These are phyloP conservation scores for Fusarium fujikuroi DNA, from an alignment of 2,329 filamentous ascomycete species.

Conservation along the genomic window DNA sequence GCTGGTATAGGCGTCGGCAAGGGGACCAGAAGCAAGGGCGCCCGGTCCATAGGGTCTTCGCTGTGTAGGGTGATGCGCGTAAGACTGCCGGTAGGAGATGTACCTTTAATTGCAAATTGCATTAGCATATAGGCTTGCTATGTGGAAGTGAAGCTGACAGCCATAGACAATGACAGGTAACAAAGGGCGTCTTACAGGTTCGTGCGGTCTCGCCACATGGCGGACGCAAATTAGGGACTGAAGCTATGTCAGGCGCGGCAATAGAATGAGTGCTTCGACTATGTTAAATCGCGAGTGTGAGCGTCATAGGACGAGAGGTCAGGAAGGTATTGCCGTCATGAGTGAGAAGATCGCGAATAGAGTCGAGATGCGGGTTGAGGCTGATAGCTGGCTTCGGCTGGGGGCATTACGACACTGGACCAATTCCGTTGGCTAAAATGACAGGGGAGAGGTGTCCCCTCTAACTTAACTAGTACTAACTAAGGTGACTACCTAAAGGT, in stretches of 20 bases:
- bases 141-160: neutral
- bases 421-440: constrained; percentile 22
- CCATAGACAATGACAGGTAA: constrained; percentile 9
- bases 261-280: constrained; percentile 14
- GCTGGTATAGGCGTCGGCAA: constrained; percentile 68
- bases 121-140: constrained; percentile 13
- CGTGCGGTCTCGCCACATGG: constrained; percentile 99
- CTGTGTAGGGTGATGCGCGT: constrained; percentile 92
- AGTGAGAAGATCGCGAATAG: constrained; percentile 35
- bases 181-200: constrained; percentile 76
- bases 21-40: constrained; percentile 63
- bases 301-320: constrained; percentile 42
- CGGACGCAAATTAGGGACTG: constrained; percentile 60
- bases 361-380: constrained; percentile 39
- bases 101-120: constrained; percentile 68
- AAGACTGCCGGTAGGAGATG: constrained; percentile 99
- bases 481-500: too few relatives aligned
- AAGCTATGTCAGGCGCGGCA: constrained; percentile 42
- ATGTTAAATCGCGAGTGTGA: constrained; percentile 19
- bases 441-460: constrained; percentile 26
- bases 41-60: constrained; percentile 74
- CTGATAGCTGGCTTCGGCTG: constrained; percentile 36
- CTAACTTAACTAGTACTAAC: too few relatives aligned
- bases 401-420: constrained; percentile 40
- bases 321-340: constrained; percentile 42